These are phyloP conservation scores for Solanum pinnatisectum DNA, from an alignment of 257 asterid genomes.

Conservation along the genomic window DNA sequence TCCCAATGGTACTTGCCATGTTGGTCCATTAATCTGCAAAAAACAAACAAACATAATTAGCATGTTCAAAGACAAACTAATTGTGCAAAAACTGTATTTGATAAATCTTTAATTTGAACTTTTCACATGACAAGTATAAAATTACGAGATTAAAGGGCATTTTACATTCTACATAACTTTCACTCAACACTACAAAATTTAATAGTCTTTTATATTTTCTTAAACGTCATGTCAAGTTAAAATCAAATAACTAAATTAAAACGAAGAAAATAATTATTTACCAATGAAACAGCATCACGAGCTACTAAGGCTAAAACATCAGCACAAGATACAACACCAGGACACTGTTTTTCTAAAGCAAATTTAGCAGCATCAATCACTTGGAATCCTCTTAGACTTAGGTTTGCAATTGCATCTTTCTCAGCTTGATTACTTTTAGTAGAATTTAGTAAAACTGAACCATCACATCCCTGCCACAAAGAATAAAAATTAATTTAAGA, in stretches of 20 bases:
- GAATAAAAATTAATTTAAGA: neutral
- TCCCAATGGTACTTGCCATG: slow-evolving; percentile 62
- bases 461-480: slow-evolving; percentile 50
- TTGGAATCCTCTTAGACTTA: slow-evolving; percentile 42
- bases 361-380: slow-evolving; percentile 58
- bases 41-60: neutral
- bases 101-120: neutral
- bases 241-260: neutral
- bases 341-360: slow-evolving; percentile 40
- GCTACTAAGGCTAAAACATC: slow-evolving; percentile 63
- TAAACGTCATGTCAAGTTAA: neutral
- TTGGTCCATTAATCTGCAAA: slow-evolving; percentile 46
- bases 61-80: neutral
- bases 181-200: neutral
- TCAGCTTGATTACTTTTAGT: slow-evolving; percentile 37
- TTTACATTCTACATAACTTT: neutral
- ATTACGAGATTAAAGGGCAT: neutral
- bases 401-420: slow-evolving; percentile 46
- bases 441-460: slow-evolving; percentile 43
- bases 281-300: slow-evolving; percentile 41
- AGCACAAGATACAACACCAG: slow-evolving; percentile 54
- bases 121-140: neutral
- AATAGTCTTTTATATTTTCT: neutral
- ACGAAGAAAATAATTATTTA: neutral
- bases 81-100: neutral